Conservation (phyloP, 106 monocot genomes). For the Platanthera zijinensis region DNA sequence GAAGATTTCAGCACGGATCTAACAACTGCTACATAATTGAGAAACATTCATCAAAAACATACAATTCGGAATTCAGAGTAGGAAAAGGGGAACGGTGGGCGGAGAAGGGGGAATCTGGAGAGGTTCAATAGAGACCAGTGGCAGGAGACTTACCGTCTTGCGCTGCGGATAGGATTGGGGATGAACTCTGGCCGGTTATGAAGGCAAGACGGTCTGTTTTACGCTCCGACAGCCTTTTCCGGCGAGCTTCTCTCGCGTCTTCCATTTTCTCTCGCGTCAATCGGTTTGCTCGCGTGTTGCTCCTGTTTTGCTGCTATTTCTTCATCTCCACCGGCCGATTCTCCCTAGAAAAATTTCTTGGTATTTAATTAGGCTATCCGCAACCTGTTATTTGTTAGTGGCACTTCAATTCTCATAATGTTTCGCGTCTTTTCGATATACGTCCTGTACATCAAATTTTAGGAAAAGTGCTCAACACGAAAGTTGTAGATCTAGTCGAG, state of each 20-base stretch:
- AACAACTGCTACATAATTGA: too few species aligned
- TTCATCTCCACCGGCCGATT: too few species aligned
- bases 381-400: too few species aligned
- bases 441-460: too few species aligned
- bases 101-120: background rate
- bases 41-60: background rate
- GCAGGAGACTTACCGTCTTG: background rate
- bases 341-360: too few species aligned
- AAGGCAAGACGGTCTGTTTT: conserved; percentile 59
- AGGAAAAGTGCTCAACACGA: too few species aligned
- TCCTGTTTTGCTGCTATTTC: too few species aligned
- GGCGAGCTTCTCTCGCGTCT: conserved; percentile 45
- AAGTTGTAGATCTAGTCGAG: too few species aligned
- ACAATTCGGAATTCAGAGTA: background rate
- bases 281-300: too few species aligned
- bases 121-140: background rate
- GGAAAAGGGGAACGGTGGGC: background rate
- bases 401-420: too few species aligned
- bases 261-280: conserved; percentile 13
- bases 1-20: background rate
- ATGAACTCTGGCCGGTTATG: conserved; percentile 50
- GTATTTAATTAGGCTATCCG: too few species aligned
- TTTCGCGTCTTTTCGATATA: too few species aligned
- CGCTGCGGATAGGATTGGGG: conserved; percentile 8
- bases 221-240: conserved; percentile 44